phyloP scores from a whole-genome alignment of 2,329 filamentous ascomycete species.

The Lasiodiplodia citricola region DNA sequence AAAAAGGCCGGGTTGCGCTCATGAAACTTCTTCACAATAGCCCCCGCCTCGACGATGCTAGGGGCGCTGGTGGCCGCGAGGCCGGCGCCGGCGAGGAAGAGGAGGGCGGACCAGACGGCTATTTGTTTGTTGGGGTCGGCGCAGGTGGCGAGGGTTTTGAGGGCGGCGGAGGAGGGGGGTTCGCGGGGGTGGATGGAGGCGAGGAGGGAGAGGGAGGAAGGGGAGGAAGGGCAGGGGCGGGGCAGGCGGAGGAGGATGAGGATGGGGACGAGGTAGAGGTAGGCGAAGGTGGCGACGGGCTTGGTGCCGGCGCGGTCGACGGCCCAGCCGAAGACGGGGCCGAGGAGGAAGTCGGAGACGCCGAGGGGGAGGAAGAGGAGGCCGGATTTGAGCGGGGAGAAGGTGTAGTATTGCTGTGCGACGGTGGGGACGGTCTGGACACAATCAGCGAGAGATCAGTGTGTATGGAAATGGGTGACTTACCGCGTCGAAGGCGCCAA shows the following conservation, averaged over 20 bases:
- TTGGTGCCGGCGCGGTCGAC: constrained; percentile 56
- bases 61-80: constrained; percentile 60
- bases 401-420: constrained; percentile 49
- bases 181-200: neutral
- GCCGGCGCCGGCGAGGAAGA: constrained; percentile 57
- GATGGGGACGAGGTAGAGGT: constrained; percentile 46
- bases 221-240: constrained; percentile 31
- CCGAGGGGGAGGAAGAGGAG: constrained; percentile 55
- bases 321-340: constrained; percentile 54
- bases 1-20: constrained; percentile 62
- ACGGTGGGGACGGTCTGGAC: constrained; percentile 50
- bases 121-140: constrained; percentile 34
- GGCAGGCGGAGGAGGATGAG: constrained; percentile 52
- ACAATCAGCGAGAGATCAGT: neutral
- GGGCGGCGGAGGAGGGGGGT: neutral
- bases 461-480: neutral
- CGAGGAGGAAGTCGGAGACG: constrained; percentile 50
- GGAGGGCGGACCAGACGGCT: constrained; percentile 34
- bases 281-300: constrained; percentile 49
- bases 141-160: constrained; percentile 8
- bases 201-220: constrained; percentile 1
- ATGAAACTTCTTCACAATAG: constrained; percentile 61
- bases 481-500: constrained; percentile 51
- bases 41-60: constrained; percentile 63
- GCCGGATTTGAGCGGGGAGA: constrained; percentile 50